Conservation (phyloP, 2,329 filamentous ascomycete species). For the Apiospora koreana region DNA sequence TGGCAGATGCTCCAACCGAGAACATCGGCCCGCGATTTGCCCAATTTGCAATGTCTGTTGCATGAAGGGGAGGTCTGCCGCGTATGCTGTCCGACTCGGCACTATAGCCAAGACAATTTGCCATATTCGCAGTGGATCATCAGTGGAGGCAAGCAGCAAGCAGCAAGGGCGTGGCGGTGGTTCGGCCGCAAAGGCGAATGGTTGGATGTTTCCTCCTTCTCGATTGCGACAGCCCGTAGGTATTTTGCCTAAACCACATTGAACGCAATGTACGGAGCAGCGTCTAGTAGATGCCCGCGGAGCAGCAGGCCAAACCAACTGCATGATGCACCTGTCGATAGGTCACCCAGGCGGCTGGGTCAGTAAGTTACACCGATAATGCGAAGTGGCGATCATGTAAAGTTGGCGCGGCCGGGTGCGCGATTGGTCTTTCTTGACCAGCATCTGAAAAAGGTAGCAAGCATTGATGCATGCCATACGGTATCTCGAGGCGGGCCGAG, state of each 20-base stretch:
- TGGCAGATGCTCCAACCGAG: background rate
- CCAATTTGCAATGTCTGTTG: background rate
- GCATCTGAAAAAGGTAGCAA: background rate
- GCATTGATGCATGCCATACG: background rate
- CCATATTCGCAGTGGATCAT: background rate
- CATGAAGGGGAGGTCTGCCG: background rate
- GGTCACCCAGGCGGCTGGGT: background rate
- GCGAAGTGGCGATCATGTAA: background rate
- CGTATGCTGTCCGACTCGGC: conserved; percentile 1
- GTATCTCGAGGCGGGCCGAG: background rate
- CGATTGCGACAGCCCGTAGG: background rate
- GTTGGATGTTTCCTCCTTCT: background rate
- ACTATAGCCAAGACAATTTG: background rate
- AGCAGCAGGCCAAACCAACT: background rate
- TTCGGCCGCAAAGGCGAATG: background rate
- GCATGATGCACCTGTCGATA: conserved; percentile 1
- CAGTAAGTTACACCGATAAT: background rate
- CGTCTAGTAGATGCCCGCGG: background rate
- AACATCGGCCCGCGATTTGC: background rate
- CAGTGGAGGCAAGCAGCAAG: background rate
- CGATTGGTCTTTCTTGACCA: background rate
- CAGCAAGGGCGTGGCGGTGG: background rate
- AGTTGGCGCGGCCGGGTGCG: background rate
- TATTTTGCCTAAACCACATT: background rate
- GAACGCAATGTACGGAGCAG: background rate